Conservation (phyloP, 768 basidiomycete genomes). For the Tulasnella sp. region DNA sequence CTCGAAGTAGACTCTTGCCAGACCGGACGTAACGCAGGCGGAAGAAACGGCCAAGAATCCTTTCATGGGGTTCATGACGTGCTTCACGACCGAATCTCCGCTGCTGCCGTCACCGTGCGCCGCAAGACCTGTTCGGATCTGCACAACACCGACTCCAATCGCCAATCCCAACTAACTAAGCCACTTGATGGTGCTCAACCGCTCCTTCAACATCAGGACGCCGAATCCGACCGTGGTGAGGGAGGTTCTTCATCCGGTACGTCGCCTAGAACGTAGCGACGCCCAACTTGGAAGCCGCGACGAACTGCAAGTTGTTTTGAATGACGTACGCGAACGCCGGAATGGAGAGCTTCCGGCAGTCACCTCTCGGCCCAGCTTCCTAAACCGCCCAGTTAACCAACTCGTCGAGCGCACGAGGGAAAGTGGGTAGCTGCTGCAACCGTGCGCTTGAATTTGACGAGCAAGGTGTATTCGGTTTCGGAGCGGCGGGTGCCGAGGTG, state of each 20-base stretch:
- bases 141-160: slow-evolving; percentile 83
- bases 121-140: slow-evolving; percentile 60
- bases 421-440: slow-evolving; percentile 6
- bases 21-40: slow-evolving; percentile 90
- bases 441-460: slow-evolving; percentile 27
- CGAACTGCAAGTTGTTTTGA: slow-evolving; percentile 93
- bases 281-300: slow-evolving; percentile 89
- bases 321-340: slow-evolving; percentile 94
- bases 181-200: slow-evolving; percentile 72
- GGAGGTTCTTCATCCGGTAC: slow-evolving; percentile 97
- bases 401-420: neutral
- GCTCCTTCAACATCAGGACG: slow-evolving; percentile 69
- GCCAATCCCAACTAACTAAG: slow-evolving; percentile 76
- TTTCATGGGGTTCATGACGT: slow-evolving; percentile 69
- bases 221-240: slow-evolving; percentile 89
- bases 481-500: slow-evolving; percentile 29
- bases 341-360: slow-evolving; percentile 96
- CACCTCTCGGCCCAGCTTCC: slow-evolving; percentile 56
- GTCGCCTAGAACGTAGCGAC: slow-evolving; percentile 95
- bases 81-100: slow-evolving; percentile 25
- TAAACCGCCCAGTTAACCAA: slow-evolving; percentile 35
- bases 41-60: slow-evolving; percentile 85
- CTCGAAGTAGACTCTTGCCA: slow-evolving; percentile 97
- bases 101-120: neutral
- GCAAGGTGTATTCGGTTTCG: slow-evolving; percentile 35